Percentiles rank a stretch among this genome's conserved stretches.
phyloP scores from a whole-genome alignment of 768 basidiomycete genomes.

The Mycena kentingensis region DNA sequence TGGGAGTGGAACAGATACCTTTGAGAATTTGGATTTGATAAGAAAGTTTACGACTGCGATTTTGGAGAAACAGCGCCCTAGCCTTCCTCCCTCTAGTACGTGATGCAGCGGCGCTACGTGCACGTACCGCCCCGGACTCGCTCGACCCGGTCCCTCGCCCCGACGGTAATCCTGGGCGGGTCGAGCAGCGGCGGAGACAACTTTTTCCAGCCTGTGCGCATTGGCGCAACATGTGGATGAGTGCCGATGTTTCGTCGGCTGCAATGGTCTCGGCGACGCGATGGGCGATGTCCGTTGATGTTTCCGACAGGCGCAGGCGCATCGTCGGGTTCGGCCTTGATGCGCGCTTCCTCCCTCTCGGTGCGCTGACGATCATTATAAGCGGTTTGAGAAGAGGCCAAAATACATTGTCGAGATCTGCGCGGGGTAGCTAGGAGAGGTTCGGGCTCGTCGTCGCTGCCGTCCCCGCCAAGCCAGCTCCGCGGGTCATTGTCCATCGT shows the following conservation, averaged over 20 bases:
- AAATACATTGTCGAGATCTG: constrained; percentile 12
- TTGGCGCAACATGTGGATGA: constrained; percentile 88
- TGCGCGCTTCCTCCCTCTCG: constrained; percentile 6
- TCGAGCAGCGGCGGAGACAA: constrained; percentile 32
- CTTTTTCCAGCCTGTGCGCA: constrained; percentile 50
- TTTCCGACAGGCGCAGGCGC: constrained; percentile 14
- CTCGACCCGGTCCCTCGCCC: constrained; percentile 54
- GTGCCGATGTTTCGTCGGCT: constrained; percentile 65
- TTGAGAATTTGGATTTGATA: no score
- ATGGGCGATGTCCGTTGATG: no score
- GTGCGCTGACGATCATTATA: no score
- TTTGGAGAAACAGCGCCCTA: not conserved
- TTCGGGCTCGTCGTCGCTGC: constrained; percentile 31
- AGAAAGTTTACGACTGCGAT: no score
- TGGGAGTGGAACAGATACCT: no score
- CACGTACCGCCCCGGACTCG: constrained; percentile 70
- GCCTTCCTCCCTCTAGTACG: constrained; percentile 72
- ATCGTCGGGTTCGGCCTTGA: constrained; percentile 16
- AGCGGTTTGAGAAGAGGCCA: constrained; percentile 14
- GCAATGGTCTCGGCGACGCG: constrained; percentile 24
- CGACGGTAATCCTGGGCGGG: constrained; percentile 28
- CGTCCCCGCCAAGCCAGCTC: constrained; percentile 38
- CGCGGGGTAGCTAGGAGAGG: constrained; percentile 2
- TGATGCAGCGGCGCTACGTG: constrained; percentile 88
- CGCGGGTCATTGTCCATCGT: constrained; percentile 40